Evolutionary conservation across 2,329 filamentous ascomycete genomes (phyloP), one percentile per base, ranked within the genome.

Genomic region (Fusarium agapanthi): DNA sequence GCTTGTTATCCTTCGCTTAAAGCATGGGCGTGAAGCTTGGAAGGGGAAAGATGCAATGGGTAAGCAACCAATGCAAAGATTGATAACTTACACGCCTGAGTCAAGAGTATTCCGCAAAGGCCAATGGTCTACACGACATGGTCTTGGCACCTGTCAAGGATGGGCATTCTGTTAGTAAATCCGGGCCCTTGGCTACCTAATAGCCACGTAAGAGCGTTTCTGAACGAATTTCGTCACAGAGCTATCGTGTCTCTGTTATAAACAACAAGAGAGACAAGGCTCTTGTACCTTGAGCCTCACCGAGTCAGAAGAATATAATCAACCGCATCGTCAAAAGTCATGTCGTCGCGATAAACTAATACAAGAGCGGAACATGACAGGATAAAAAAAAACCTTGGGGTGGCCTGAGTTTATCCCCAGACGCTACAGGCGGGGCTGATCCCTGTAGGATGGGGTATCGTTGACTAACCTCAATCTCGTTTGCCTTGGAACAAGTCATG

Each of bases 141-240:
- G 67, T 61, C 70, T 69, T 73, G 68, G 74, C 73, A 63, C 55
- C 58, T 63, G 61, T 63, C 72, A 61, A 61, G 62, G 67, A 68
- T 62, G 63, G 62, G 59, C 67, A 75, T 73, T 75, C 73, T 65
- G 62, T 77, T 75, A 77, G 75, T 74, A 77, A 76, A 71, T 60
- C 60, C 65, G 67, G 62, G 50, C 56, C 59, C 70, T 59, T 41
- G 68, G 60, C 61, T 71, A 75, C 68, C 58, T 74, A 73, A 75
- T 61, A 72, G 69, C 65, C 75, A 77, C 75, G 75, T 77, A 77
- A 77, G 69, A 75, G 71, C n/a, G n/a, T 51, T 51, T 35, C 32
- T 16, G n/a, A 55, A 61, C 38, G 43, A 51, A 68, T 58, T 69
- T 70, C 60, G n/a, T 32, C 20, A 40, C 28, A 10, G 50, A 5